Evolutionary conservation across 345 rosid genomes (phyloP), one percentile per base, ranked within the genome.

Genomic region (Gossypium ekmanianum): DNA sequence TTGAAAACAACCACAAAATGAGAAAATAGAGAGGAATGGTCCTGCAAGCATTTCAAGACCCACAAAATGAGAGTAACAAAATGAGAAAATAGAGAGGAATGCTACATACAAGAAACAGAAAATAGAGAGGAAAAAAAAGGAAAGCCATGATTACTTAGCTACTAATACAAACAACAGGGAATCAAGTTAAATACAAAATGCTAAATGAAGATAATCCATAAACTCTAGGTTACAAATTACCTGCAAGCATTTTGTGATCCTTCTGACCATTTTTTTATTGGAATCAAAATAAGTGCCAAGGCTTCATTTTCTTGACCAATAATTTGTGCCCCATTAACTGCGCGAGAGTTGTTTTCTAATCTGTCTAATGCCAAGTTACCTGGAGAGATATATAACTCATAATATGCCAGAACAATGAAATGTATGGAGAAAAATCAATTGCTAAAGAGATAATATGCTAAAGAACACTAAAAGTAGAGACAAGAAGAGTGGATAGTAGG

Each of bases 311-410:
- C 92, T 78, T 91, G 92, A 81, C 90, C 83, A 78, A 93, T 88
- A 65, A 75, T 63, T 77, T 90, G 83, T 82, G 98, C 98, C 69
- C 98, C 98, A 84, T 92, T 88, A 75, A 89, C 93, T 47, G 94
- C 89, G 76, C 87, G 85, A 26, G 98, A 92, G 76, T 86, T 88
- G 83, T 77, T 92, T 78, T 91, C 97, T 82, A 92, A 61, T 83
- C 85, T 85, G 85, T 90, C 95, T 77, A 93, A 69, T 72, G 82
- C 65, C 77, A 81, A 86, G 71, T 79, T 82, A 83, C 97, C 99
- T 95, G 77, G 73, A 84, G 34, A 57, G 11, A 52, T 2, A 66
- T 52, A 65, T 11, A 74, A 29, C 9, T 50, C 34, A 29, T 65
- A n/a, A 52, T 41, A 54, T 12, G 16, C 56, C 34, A 52, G 43